Evolutionary conservation across 148 eudicot species (phyloP).

Genomic region (Dianthus caryophyllus): DNA sequence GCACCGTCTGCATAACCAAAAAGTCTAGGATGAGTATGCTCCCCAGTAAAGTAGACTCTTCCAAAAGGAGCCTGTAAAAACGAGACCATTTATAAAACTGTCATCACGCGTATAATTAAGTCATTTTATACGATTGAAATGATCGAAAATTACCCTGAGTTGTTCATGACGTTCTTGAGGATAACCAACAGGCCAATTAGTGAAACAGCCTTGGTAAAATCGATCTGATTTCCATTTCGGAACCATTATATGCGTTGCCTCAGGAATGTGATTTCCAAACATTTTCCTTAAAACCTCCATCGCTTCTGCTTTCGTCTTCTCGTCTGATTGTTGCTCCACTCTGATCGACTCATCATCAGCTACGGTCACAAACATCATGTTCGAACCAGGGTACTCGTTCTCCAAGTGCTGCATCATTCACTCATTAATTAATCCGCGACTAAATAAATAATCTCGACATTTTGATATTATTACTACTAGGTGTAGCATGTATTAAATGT

Average conservation of each 20-base stretch:
- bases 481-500: too few species aligned
- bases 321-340: conserved; percentile 25
- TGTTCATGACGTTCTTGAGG: conserved; percentile 4
- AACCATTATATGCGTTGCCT: conserved; percentile 22
- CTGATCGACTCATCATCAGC: conserved; percentile 22
- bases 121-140: not conserved
- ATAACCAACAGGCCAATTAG: conserved; percentile 29
- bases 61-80: conserved; percentile 25
- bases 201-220: conserved; percentile 19
- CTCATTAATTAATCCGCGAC: not conserved
- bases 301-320: conserved; percentile 28
- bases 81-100: too few species aligned
- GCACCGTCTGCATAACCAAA: conserved; percentile 33
- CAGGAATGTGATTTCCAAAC: conserved; percentile 29
- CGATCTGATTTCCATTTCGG: conserved; percentile 26
- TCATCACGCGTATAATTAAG: too few species aligned
- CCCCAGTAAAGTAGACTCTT: conserved; percentile 29
- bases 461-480: too few species aligned
- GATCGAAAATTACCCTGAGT: conserved; percentile 19
- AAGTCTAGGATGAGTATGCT: conserved; percentile 27
- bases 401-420: conserved; percentile 27
- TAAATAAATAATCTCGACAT: too few species aligned
- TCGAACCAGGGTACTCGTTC: conserved; percentile 22
- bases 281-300: conserved; percentile 27
- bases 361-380: conserved; percentile 22